Evolutionary conservation across 176 grass and related monocot species (phyloP).

Genomic region (Rhynchospora breviuscula): DNA sequence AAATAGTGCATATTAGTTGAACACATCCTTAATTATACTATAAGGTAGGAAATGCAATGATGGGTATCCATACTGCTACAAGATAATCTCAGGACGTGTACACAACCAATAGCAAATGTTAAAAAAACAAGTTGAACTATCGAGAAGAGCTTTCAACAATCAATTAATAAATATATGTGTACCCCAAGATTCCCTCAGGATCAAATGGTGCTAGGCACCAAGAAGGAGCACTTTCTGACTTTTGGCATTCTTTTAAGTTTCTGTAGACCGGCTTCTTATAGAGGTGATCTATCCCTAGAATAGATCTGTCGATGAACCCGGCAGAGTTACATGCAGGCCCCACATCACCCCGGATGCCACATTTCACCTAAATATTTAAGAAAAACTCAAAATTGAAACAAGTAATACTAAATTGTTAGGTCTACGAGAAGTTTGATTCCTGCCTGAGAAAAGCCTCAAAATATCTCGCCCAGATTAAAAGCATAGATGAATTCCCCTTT

Average conservation of each 20-base stretch:
- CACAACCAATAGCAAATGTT: slow-evolving; percentile 12
- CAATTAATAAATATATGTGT: slow-evolving; percentile 2
- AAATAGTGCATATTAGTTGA: neutral
- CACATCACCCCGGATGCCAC: slow-evolving; percentile 64
- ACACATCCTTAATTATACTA: neutral
- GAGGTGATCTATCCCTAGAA: slow-evolving; percentile 78
- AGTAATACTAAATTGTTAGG: neutral
- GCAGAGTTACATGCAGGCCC: slow-evolving; percentile 77
- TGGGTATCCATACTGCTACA: neutral
- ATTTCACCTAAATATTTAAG: slow-evolving; percentile 56
- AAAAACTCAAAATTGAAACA: neutral
- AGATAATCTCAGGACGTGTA: neutral
- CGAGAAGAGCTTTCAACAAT: neutral
- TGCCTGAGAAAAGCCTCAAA: neutral
- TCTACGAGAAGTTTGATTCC: neutral
- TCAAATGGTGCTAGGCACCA: slow-evolving; percentile 98
- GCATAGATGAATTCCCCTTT: neutral
- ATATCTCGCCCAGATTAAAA: slow-evolving; percentile 3
- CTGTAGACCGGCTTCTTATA: slow-evolving; percentile 68
- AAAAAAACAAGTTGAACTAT: neutral
- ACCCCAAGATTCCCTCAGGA: slow-evolving; percentile 87
- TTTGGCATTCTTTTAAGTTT: slow-evolving; percentile 57
- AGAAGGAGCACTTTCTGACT: slow-evolving; percentile 47
- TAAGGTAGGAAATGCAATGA: neutral
- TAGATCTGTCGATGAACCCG: slow-evolving; percentile 73